Evolutionary conservation across 371 early-diverging fungal genomes (phyloP).

Genomic region (Apophysomyces ossiformis): DNA sequence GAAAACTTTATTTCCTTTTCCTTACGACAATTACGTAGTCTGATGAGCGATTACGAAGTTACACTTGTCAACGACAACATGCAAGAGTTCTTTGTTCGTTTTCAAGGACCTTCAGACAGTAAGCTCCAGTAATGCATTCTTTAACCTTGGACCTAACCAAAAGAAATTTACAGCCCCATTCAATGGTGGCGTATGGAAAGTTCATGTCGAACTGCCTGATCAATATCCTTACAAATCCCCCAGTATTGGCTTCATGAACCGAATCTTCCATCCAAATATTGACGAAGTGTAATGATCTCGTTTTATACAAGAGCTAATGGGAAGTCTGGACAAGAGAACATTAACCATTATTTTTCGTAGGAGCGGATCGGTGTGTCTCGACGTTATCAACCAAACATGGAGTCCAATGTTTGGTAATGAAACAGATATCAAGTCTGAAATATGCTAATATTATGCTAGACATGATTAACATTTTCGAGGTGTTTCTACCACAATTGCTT

Average conservation of each 20-base stretch:
- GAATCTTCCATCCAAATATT: slow-evolving; percentile 99
- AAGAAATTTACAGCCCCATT: slow-evolving; percentile 80
- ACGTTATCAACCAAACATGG: slow-evolving; percentile 99
- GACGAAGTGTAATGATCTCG: slow-evolving; percentile 85
- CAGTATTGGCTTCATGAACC: slow-evolving; percentile 99
- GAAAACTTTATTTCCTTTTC: slow-evolving; percentile 1
- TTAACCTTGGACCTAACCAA: slow-evolving; percentile 13
- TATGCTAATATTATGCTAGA: slow-evolving; percentile 51
- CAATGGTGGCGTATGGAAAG: slow-evolving; percentile 93
- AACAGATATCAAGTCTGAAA: background rate
- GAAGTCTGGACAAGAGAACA: background rate
- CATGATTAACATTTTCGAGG: slow-evolving; percentile 98
- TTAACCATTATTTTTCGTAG: slow-evolving; percentile 45
- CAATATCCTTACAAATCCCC: slow-evolving; percentile 99
- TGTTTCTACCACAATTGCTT: slow-evolving; percentile 97
- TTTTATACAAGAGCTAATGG: background rate
- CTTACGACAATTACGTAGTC: slow-evolving; percentile 50
- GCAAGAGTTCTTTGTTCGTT: slow-evolving; percentile 97
- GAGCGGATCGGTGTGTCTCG: slow-evolving; percentile 98
- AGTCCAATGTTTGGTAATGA: slow-evolving; percentile 98
- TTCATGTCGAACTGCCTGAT: slow-evolving; percentile 98
- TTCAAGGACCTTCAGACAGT: slow-evolving; percentile 96
- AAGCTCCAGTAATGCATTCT: slow-evolving; percentile 38
- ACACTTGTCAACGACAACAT: slow-evolving; percentile 98
- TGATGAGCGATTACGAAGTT: slow-evolving; percentile 98